Percentiles rank a stretch among this genome's conserved stretches.
Evolutionary conservation across 1,284 basidiomycete species (phyloP).

Genomic region (Mycosarcoma mackinlayi): DNA sequence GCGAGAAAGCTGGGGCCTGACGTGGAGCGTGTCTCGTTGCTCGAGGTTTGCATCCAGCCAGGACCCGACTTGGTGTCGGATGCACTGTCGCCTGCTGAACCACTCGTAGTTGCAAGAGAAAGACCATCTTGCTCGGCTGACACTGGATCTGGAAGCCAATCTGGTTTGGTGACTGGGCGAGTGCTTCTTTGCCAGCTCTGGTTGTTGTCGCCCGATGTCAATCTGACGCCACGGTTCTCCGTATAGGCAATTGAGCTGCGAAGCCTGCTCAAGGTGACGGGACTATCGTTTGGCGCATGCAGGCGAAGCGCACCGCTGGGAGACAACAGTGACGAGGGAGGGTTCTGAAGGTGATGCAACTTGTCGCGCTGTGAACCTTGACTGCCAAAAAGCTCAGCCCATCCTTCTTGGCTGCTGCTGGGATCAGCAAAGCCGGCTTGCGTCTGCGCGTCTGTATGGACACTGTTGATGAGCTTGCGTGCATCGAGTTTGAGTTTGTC

Average conservation of each 20-base stretch:
- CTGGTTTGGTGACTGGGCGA: conserved; percentile 21
- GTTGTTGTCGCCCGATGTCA: conserved; percentile 21
- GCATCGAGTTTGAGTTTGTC: conserved; percentile 40
- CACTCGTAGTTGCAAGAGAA: not conserved
- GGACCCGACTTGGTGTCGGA: conserved; percentile 24
- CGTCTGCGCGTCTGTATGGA: conserved; percentile 21
- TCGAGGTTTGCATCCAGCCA: conserved; percentile 42
- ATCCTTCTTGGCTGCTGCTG: conserved; percentile 12
- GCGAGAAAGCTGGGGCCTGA: conserved; percentile 33
- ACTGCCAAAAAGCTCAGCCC: conserved; percentile 38
- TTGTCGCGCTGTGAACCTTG: conserved; percentile 37
- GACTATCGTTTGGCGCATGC: conserved; percentile 13
- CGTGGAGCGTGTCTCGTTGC: conserved; percentile 25
- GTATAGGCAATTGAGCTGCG: conserved; percentile 24
- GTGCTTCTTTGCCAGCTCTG: conserved; percentile 25
- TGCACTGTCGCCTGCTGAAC: not conserved
- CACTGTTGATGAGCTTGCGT: conserved; percentile 29
- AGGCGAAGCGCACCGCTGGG: conserved; percentile 22
- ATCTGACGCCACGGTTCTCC: conserved; percentile 29
- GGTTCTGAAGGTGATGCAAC: conserved; percentile 24
- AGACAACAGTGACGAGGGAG: conserved; percentile 25
- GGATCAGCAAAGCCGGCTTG: conserved; percentile 28
- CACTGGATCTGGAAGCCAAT: conserved; percentile 27
- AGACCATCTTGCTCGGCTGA: conserved; percentile 9
- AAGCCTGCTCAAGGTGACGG: conserved; percentile 17